These are phyloP conservation scores for Tulasnella sp. DNA, from an alignment of 768 basidiomycete species.

Conservation along the genomic window DNA sequence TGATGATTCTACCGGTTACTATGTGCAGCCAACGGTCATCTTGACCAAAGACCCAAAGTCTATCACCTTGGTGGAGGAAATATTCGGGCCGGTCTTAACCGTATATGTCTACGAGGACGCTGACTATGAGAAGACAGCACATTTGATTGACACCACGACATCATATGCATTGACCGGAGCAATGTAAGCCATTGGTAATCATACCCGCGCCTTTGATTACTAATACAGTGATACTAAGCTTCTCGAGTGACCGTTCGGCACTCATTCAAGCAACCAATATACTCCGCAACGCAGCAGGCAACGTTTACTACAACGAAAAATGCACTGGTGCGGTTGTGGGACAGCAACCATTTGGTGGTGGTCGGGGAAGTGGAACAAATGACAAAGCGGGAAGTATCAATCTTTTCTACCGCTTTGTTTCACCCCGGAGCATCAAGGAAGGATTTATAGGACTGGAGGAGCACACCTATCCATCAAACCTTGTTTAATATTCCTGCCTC, in stretches of 20 bases:
- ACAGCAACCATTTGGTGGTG: constrained; percentile 96
- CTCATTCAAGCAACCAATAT: constrained; percentile 67
- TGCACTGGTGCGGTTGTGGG: constrained; percentile 97
- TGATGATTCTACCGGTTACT: constrained; percentile 87
- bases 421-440: constrained; percentile 91
- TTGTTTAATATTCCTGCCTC: constrained; percentile 34
- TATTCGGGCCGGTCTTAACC: constrained; percentile 93
- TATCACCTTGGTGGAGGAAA: constrained; percentile 85
- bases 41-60: constrained; percentile 80
- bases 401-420: constrained; percentile 70
- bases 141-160: constrained; percentile 75
- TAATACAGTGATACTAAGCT: constrained; percentile 35
- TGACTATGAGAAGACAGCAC: constrained; percentile 74
- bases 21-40: constrained; percentile 88
- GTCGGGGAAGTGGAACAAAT: constrained; percentile 86
- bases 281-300: constrained; percentile 85
- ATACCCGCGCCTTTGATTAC: background rate
- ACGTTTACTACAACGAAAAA: constrained; percentile 96
- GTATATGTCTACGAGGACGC: constrained; percentile 83
- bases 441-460: constrained; percentile 77
- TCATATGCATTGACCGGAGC: constrained; percentile 89
- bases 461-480: constrained; percentile 78
- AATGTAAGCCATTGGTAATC: constrained; percentile 42
- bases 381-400: constrained; percentile 87
- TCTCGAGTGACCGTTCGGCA: constrained; percentile 67